Evolutionary conservation across 495 filamentous ascomycete genomes (phyloP), one percentile per base, ranked within the genome.

Genomic region (Entonaema liquescens): DNA sequence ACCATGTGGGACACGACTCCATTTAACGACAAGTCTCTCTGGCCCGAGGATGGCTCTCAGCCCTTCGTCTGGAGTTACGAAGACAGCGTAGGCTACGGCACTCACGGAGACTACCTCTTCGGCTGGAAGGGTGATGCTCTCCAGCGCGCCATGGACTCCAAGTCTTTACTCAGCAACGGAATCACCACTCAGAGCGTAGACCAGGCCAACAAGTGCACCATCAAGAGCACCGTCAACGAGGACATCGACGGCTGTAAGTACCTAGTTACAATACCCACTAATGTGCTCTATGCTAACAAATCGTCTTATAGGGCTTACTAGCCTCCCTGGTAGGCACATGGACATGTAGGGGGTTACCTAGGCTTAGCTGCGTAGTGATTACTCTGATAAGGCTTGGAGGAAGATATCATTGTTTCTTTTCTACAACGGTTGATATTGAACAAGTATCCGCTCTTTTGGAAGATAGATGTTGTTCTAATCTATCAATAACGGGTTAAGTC

Each of bases 71-170:
- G 74, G 71, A 73, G 71, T 31, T 79, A 70, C 66, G 71, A 76
- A 25, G 76, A 78, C 62, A 77, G 73, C 69, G 70, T 65, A 47
- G 79, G 80, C 42, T 76, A 75, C 63, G 79, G 79, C 59, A 77
- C 76, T 19, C 80, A 81, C 70, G 80, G 76, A 67, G 80, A 82
- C 64, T 82, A 81, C 73, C 68, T 82, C 52, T 82, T 81, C 72
- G 80, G 80, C 62, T 82, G 80, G 79, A 76, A 76, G 71, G 80
- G 76, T 47, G 74, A 78, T 31, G 79, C 80, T 26, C 77, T 83
- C 70, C 78, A 83, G 72, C 79, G 78, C 65, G 69, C 69, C 26
- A 71, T 81, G 79, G 76, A 76, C 67, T 70, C 75, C 57, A 68
- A 76, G 59, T 25, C 73, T 49, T 55, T 81, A 62, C 75, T 74